These are phyloP conservation scores for Colletotrichum navitas DNA, from an alignment of 2,329 filamentous ascomycete species.

Conservation along the genomic window DNA sequence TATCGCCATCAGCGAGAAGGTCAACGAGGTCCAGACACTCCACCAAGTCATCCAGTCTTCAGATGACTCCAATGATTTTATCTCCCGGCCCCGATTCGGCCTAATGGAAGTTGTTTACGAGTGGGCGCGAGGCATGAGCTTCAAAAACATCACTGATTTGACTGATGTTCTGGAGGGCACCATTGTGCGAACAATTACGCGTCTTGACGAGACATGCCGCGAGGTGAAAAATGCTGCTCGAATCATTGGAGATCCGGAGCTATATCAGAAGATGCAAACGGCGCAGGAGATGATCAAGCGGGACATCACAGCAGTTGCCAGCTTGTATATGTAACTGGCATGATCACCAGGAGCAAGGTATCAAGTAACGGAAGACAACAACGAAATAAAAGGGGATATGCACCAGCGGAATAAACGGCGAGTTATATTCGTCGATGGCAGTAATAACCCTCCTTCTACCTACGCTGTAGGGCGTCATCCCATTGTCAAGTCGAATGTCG, in stretches of 20 bases:
- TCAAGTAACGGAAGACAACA: background rate
- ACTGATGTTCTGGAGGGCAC: constrained; percentile 98
- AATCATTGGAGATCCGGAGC: constrained; percentile 91
- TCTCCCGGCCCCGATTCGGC: constrained; percentile 87
- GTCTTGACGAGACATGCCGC: constrained; percentile 94
- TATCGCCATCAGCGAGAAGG: constrained; percentile 89
- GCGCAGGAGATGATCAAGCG: constrained; percentile 98
- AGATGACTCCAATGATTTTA: constrained; percentile 94
- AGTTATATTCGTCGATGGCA: background rate
- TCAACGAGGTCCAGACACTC: constrained; percentile 88
- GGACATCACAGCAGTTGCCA: constrained; percentile 91
- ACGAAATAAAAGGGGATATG: background rate
- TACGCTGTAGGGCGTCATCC: background rate
- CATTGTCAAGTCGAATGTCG: background rate
- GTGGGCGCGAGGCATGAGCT: constrained; percentile 97
- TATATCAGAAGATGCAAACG: constrained; percentile 97
- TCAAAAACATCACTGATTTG: constrained; percentile 95
- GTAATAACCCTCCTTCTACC: background rate
- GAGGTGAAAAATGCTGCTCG: constrained; percentile 98
- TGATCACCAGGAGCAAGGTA: background rate
- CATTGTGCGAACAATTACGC: constrained; percentile 93
- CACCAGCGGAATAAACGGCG: background rate
- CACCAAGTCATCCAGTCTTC: constrained; percentile 92
- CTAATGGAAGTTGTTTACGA: constrained; percentile 98
- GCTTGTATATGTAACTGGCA: constrained; percentile 79